These are phyloP conservation scores for Sanguinoderma infundibulare DNA, from an alignment of 1,284 basidiomycete species.

Conservation along the genomic window DNA sequence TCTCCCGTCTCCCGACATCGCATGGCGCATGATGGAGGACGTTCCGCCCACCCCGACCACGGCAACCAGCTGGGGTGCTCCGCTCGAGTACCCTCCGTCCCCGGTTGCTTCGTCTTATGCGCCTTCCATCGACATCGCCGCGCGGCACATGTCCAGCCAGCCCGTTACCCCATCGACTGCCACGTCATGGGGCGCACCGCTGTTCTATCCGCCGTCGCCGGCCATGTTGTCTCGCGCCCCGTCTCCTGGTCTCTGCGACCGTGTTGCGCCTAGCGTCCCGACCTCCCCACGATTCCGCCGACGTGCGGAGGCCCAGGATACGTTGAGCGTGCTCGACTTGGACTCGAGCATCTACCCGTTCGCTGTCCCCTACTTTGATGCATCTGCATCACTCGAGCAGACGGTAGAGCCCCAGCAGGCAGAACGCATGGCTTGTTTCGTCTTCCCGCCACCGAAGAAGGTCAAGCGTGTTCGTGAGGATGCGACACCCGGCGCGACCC, in stretches of 20 bases:
- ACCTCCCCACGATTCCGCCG: slow-evolving; percentile 13
- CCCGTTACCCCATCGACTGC: slow-evolving; percentile 46
- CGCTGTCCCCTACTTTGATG: slow-evolving; percentile 31
- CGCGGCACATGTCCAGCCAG: slow-evolving; percentile 40
- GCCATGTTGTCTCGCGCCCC: slow-evolving; percentile 29
- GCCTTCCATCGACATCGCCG: slow-evolving; percentile 48
- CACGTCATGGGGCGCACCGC: slow-evolving; percentile 51
- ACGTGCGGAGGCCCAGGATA: too few relatives aligned
- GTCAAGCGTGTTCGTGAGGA: not conserved
- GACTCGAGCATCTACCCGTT: slow-evolving; percentile 7
- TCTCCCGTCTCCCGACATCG: slow-evolving; percentile 45
- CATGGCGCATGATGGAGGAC: slow-evolving; percentile 52
- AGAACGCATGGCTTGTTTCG: slow-evolving; percentile 18
- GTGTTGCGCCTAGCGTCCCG: slow-evolving; percentile 21
- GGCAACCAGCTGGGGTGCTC: slow-evolving; percentile 53
- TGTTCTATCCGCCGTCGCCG: slow-evolving; percentile 47
- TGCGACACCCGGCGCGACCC: not conserved
- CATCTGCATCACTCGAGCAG: slow-evolving; percentile 8
- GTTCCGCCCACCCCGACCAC: slow-evolving; percentile 48
- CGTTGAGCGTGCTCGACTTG: not conserved
- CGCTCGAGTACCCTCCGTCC: slow-evolving; percentile 43
- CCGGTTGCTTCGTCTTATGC: slow-evolving; percentile 36
- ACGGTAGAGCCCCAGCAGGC: not conserved
- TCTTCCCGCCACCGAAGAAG: slow-evolving; percentile 27
- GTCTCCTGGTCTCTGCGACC: slow-evolving; percentile 28